Evolutionary conservation across 2,329 filamentous ascomycete species (phyloP).

Genomic region (Penicillium frequentans): DNA sequence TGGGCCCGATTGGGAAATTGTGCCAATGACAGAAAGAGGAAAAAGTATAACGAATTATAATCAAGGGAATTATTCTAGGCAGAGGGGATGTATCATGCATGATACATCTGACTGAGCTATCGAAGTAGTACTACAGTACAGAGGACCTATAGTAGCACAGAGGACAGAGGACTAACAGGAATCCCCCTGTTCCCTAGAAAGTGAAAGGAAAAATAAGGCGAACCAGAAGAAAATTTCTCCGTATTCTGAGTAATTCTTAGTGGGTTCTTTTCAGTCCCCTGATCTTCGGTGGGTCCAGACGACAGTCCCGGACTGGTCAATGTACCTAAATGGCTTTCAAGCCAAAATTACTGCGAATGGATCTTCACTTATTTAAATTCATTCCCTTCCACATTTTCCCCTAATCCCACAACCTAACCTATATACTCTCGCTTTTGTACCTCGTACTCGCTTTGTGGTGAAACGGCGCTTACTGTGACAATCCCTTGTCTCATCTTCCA

Average conservation of each 20-base stretch:
- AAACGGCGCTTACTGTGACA: constrained; percentile 18
- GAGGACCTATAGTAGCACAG: not conserved
- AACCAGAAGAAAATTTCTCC: not conserved
- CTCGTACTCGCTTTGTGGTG: not conserved
- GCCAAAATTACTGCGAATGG: not conserved
- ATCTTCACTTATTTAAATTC: not conserved
- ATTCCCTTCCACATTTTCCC: not conserved
- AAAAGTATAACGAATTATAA: not conserved
- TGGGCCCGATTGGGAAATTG: not conserved
- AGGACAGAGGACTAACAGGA: not conserved
- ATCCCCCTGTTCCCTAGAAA: not conserved
- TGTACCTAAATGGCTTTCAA: not conserved
- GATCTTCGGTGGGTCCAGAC: constrained; percentile 18
- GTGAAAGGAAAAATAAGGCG: not conserved
- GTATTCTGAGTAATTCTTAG: constrained; percentile 2
- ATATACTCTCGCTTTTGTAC: constrained; percentile 4
- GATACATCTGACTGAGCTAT: constrained; percentile 11
- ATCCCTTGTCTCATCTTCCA: constrained; percentile 16
- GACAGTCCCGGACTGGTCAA: not conserved
- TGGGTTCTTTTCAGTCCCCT: constrained; percentile 8
- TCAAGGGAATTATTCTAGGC: not conserved
- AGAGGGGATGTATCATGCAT: not conserved
- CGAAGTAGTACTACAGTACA: not conserved
- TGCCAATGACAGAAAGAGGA: not conserved
- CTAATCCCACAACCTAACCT: not conserved